Percentiles rank a stretch among this genome's conserved stretches.
These are phyloP conservation scores for Acanthamoeba healyi DNA, from an alignment of 208 protist genomes.

Conservation along the genomic window DNA sequence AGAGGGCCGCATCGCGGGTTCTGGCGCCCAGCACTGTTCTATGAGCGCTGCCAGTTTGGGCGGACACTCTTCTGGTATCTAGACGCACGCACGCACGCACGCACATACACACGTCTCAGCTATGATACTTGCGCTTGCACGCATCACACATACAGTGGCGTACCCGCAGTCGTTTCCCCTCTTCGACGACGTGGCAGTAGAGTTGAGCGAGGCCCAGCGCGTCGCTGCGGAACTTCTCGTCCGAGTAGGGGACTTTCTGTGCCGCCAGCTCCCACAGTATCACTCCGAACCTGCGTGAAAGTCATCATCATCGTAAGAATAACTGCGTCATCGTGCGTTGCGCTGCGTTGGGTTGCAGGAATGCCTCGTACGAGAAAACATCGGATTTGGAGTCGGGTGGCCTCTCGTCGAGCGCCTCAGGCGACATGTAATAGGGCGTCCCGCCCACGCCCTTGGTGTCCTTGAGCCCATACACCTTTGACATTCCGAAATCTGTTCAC, in stretches of 20 bases:
- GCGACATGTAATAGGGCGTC: slow-evolving; percentile 38
- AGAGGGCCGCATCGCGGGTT: slow-evolving; percentile 4
- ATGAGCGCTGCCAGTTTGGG: slow-evolving; percentile 5
- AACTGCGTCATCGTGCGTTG: too few species aligned
- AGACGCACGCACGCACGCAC: not conserved
- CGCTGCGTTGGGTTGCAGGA: too few species aligned
- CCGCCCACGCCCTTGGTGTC: slow-evolving; percentile 1
- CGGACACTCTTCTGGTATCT: slow-evolving; percentile 56
- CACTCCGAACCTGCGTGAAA: slow-evolving; percentile 57
- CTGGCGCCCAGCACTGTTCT: slow-evolving; percentile 19
- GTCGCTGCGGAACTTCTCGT: not conserved
- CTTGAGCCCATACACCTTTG: slow-evolving; percentile 28
- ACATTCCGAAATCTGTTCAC: slow-evolving; percentile 14
- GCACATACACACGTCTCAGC: too few species aligned
- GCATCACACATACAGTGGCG: not conserved
- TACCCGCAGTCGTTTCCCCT: not conserved
- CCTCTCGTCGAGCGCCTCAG: not conserved
- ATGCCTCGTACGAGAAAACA: not conserved
- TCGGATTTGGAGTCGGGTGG: slow-evolving; percentile 13
- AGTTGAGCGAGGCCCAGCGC: slow-evolving; percentile 19
- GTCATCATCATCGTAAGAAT: not conserved
- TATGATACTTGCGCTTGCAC: not conserved
- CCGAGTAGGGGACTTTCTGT: slow-evolving; percentile 18
- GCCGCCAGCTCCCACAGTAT: slow-evolving; percentile 65
- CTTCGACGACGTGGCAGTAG: slow-evolving; percentile 2